Evolutionary conservation across 73 alveolate genomes (phyloP), one percentile per base, ranked within the genome.

Genomic region (Vitrella brassicaformis): DNA sequence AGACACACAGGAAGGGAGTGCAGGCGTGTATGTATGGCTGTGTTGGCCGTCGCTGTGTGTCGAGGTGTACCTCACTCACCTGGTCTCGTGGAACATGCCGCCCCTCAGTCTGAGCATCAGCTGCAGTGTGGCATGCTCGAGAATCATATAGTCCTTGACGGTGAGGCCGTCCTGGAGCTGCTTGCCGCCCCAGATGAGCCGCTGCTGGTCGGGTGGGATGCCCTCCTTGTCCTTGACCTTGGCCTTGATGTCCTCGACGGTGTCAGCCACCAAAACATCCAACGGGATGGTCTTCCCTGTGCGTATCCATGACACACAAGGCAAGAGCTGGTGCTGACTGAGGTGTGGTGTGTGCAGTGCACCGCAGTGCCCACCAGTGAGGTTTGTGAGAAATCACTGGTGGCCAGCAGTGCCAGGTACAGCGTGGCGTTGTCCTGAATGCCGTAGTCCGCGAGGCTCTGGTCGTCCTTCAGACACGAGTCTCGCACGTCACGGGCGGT

Each of bases 201-300:
- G 73, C 45, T 74, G 75, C 66, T 75, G 67, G 28, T 67, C 27
- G 14, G 31, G 65, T 7, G 83, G 83, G 66, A 75, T 67, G 10
- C 83, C 83, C 46, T 74, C 82, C 69, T 29, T 66, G 45, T 74
- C 64, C 45, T 67, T 67, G 14, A 75, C 27, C 31, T 80, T 73
- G 0, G 28, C 31, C 30, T 80, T 80, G 25, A 80, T 31, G 32
- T 66, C 14, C 56, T 39, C 56, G 56, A 39, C 14, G 56, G 56
- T 14, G 56, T 39, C 56, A 14, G 56, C 22, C 22, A 8, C 22
- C 4, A 39, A 14, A 39, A 8, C 56, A 14, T 39, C 56, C 4
- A 39, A 8, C 14, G 56, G 4, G 56, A 39, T 39, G 56, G 56
- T 39, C 56, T 39, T 39, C 22, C 56, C 56, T n/a, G n/a, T n/a